Evolutionary conservation across 2,329 filamentous ascomycete genomes (phyloP).

Genomic region (Whalleya microplaca): DNA sequence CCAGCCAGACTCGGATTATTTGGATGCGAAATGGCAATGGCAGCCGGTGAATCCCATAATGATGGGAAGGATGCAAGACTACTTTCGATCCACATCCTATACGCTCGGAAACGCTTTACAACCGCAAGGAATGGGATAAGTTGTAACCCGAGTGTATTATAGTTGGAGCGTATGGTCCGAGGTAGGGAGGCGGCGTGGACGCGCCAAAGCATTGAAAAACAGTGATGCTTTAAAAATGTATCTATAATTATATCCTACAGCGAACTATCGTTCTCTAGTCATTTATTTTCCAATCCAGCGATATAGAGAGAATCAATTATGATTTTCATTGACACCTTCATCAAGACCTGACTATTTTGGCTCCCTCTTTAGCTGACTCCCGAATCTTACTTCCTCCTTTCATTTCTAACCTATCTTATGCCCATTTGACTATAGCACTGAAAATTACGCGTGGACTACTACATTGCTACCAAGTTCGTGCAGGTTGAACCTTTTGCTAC

Average conservation of each 20-base stretch:
- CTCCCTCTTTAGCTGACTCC: too few relatives aligned
- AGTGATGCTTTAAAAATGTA: neutral
- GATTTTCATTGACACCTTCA: too few relatives aligned
- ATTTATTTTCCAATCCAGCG: neutral
- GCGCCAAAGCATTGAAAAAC: neutral
- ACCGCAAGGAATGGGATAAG: constrained; percentile 23
- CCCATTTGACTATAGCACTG: too few relatives aligned
- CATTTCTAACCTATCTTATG: too few relatives aligned
- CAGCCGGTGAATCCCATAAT: constrained; percentile 29
- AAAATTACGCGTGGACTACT: too few relatives aligned
- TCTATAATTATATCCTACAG: neutral
- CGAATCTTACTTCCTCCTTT: too few relatives aligned
- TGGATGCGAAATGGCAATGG: constrained; percentile 3
- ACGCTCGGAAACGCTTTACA: constrained; percentile 32
- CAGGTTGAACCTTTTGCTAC: too few relatives aligned
- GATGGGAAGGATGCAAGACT: constrained; percentile 40
- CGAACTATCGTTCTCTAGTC: neutral
- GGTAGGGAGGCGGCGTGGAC: neutral
- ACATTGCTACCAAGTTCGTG: too few relatives aligned
- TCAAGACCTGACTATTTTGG: too few relatives aligned
- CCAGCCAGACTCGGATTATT: constrained; percentile 22
- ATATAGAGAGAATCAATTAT: neutral
- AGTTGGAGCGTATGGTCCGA: neutral
- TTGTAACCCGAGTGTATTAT: neutral
- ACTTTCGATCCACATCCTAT: constrained; percentile 35